Evolutionary conservation across 768 basidiomycete genomes (phyloP), one percentile per base, ranked within the genome.

Genomic region (Rhizopogon vinicolor): DNA sequence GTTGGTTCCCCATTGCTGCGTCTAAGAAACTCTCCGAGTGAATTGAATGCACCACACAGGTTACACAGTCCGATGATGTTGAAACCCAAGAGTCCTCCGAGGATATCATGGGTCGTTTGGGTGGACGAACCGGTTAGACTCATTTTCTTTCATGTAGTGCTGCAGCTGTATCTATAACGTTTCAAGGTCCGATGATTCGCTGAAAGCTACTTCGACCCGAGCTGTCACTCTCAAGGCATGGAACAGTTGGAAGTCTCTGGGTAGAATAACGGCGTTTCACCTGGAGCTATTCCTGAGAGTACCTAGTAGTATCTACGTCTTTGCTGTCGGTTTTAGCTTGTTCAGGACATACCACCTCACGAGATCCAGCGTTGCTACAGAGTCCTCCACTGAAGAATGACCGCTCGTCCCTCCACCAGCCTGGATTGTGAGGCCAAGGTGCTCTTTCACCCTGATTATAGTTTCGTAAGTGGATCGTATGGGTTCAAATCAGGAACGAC

Each of bases 321-420:
- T 49, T 25, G 55, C 54, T 46, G 59, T 63, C 14, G 59, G 64
- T 53, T 76, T 81, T 53, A 74, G 66, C 59, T 77, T 82, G 60
- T 91, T 85, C 59, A 87, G 68, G 48, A 95, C 73, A 69, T 86
- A 83, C 86, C 88, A 93, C 57, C 87, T 79, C 19, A 98, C 86
- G 18, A 96, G 82, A 63, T 98, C 89, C 41, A 98, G 77, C 1
- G 96, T 92, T 1, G 93, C 90, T 22, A 83, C 70, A 1, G 93
- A 92, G 72, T 98, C 96, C 69, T 95, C 94, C 1, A 91, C 75
- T 0, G 93, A 93, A 48, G 89, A 92, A 74, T 98, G 96, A 2
- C 95, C 95, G 7, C 78, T 76, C 12, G 81, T 78, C 7, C 82
- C 83, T 31, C 79, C 89, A 25, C 89, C 89, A 10, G 81, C 79